These are phyloP conservation scores for Cystobasidium onofrii DNA, from an alignment of 768 basidiomycete genomes.

Conservation along the genomic window DNA sequence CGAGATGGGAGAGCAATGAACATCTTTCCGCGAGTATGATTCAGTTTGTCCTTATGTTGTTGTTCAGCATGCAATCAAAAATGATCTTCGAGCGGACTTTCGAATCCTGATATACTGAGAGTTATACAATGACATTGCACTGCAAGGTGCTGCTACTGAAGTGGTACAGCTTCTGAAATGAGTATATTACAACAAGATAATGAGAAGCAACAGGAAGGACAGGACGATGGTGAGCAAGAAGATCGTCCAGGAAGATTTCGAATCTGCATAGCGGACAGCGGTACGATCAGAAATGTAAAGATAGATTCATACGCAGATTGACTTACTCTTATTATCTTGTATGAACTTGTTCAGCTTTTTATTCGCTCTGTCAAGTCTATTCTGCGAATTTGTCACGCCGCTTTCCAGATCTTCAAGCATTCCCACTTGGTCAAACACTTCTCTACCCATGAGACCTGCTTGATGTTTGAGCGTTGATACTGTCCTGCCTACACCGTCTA, in stretches of 20 bases:
- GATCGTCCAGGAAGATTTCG: slow-evolving; percentile 14
- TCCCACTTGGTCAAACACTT: slow-evolving; percentile 73
- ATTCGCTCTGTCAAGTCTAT: slow-evolving; percentile 30
- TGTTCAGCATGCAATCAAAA: background rate
- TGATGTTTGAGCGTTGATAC: slow-evolving; percentile 75
- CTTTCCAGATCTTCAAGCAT: slow-evolving; percentile 28
- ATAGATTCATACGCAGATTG: no score
- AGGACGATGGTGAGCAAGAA: slow-evolving; percentile 24
- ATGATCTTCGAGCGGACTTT: no score
- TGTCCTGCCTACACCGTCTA: slow-evolving; percentile 79
- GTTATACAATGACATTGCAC: background rate
- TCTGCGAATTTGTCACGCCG: slow-evolving; percentile 27
- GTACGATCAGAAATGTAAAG: background rate
- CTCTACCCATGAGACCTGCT: slow-evolving; percentile 87
- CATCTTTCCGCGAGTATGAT: no score
- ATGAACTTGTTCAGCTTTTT: slow-evolving; percentile 31
- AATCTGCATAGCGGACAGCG: background rate
- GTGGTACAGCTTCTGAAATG: no score
- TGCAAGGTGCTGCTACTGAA: background rate
- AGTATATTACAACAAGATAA: background rate
- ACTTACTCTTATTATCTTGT: slow-evolving; percentile 33
- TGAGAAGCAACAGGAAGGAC: slow-evolving; percentile 9
- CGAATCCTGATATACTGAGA: no score
- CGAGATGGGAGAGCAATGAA: slow-evolving; percentile 6
- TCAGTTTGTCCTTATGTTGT: no score